These are phyloP conservation scores for Camelina laxa DNA, from an alignment of 345 rosid genomes.

Conservation along the genomic window DNA sequence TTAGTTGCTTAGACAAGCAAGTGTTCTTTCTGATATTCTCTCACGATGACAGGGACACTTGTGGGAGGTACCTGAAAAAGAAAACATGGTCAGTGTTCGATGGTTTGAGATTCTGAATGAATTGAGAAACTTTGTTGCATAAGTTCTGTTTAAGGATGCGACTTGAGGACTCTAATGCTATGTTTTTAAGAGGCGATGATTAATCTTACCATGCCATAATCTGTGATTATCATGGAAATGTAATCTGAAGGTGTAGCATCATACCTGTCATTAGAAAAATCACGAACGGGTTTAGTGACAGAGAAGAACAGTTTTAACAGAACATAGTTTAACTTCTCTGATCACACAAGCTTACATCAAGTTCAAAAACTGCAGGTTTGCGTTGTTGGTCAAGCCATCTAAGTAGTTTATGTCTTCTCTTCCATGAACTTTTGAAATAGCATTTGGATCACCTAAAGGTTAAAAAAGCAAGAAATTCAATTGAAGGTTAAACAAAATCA, in stretches of 20 bases:
- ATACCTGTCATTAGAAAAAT: slow-evolving; percentile 57
- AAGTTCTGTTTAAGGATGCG: not conserved
- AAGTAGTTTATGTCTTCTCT: slow-evolving; percentile 68
- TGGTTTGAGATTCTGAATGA: slow-evolving; percentile 6
- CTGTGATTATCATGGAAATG: slow-evolving; percentile 87
- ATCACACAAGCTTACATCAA: slow-evolving; percentile 57
- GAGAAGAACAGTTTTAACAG: slow-evolving; percentile 14
- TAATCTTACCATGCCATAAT: slow-evolving; percentile 91
- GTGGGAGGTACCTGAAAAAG: slow-evolving; percentile 83
- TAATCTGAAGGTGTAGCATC: slow-evolving; percentile 95
- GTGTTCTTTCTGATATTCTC: slow-evolving; percentile 81
- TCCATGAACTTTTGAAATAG: slow-evolving; percentile 70
- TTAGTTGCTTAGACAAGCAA: slow-evolving; percentile 55
- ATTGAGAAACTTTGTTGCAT: not conserved
- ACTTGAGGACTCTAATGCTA: not conserved
- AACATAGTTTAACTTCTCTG: not conserved
- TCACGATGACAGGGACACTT: slow-evolving; percentile 89
- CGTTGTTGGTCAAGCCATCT: slow-evolving; percentile 57
- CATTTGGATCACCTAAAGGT: slow-evolving; percentile 86
- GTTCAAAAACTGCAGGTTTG: slow-evolving; percentile 81
- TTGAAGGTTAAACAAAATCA: slow-evolving; percentile 2
- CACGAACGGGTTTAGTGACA: slow-evolving; percentile 28
- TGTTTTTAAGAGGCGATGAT: not conserved
- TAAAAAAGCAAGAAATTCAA: slow-evolving; percentile 10
- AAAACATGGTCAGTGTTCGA: not conserved